Evolutionary conservation across 768 basidiomycete genomes (phyloP).

Genomic region (Suillus bovinus): DNA sequence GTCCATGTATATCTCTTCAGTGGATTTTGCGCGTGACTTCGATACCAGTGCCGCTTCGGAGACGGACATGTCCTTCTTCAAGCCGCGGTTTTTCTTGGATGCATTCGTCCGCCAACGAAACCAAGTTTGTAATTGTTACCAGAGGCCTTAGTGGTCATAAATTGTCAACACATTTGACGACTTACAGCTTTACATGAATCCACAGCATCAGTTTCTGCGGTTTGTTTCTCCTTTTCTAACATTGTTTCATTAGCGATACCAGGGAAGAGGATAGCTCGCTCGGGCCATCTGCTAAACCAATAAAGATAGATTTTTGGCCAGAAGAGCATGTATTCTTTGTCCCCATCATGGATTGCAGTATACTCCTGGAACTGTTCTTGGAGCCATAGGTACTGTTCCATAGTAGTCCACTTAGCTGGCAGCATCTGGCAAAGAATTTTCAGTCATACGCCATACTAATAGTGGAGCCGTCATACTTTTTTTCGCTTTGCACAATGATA

Average conservation of each 20-base stretch:
- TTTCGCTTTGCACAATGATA: not conserved
- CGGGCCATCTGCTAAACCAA: slow-evolving; percentile 10
- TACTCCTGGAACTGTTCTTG: not conserved
- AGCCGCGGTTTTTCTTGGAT: not conserved
- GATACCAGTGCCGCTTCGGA: not conserved
- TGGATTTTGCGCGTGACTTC: not conserved
- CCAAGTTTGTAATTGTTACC: slow-evolving; percentile 7
- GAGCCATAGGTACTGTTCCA: not conserved
- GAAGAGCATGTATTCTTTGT: not conserved
- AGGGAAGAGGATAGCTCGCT: not conserved
- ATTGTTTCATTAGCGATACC: not conserved
- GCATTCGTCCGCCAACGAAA: slow-evolving; percentile 2
- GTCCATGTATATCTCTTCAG: slow-evolving; percentile 1
- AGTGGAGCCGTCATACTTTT: not conserved
- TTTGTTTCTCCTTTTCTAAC: not conserved
- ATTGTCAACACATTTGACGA: not conserved
- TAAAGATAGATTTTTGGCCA: not conserved
- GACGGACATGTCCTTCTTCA: slow-evolving; percentile 1
- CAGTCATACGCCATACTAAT: not conserved
- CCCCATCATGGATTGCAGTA: not conserved
- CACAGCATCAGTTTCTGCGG: not conserved
- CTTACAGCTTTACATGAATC: slow-evolving; percentile 3
- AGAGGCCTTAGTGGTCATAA: not conserved
- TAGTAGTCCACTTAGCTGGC: not conserved
- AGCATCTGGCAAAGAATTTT: not conserved